These are phyloP conservation scores for Wickerhamomyces pijperi DNA, from an alignment of 805 yeast species.

Conservation along the genomic window DNA sequence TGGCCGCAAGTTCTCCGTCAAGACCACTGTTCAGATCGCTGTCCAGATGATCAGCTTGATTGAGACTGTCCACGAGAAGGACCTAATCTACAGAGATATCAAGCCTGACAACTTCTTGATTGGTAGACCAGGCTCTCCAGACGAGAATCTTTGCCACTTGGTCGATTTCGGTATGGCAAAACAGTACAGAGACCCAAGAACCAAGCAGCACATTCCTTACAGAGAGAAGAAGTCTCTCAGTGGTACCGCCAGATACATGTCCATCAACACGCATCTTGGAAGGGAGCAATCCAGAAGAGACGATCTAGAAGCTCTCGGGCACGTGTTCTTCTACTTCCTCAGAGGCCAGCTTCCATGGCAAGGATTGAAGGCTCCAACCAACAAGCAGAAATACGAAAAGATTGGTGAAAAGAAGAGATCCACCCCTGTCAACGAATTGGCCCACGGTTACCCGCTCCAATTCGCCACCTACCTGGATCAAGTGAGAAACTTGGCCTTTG, in stretches of 20 bases:
- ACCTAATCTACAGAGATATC: constrained; percentile 89
- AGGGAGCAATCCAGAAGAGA: constrained; percentile 95
- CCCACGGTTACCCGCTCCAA: constrained; percentile 66
- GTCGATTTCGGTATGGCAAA: constrained; percentile 99
- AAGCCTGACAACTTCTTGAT: constrained; percentile 95
- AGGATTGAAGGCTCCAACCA: constrained; percentile 95
- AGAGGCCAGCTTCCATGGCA: constrained; percentile 98
- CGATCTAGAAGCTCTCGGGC: constrained; percentile 93
- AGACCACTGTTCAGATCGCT: constrained; percentile 88
- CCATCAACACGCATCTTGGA: constrained; percentile 93
- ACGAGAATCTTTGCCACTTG: constrained; percentile 76
- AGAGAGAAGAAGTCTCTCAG: constrained; percentile 91
- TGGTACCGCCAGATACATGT: constrained; percentile 99
- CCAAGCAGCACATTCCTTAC: constrained; percentile 92
- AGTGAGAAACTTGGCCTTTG: constrained; percentile 83
- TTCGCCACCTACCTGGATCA: constrained; percentile 85
- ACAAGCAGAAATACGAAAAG: constrained; percentile 94
- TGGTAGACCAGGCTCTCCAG: constrained; percentile 77
- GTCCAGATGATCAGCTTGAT: constrained; percentile 88
- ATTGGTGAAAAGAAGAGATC: constrained; percentile 94
- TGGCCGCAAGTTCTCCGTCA: constrained; percentile 76
- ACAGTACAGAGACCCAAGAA: constrained; percentile 92
- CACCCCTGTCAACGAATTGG: constrained; percentile 75
- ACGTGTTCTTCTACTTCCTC: constrained; percentile 88
- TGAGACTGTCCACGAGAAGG: constrained; percentile 79